phyloP scores from a whole-genome alignment of 1,284 basidiomycete species.

The Taiwanofungus camphoratus region DNA sequence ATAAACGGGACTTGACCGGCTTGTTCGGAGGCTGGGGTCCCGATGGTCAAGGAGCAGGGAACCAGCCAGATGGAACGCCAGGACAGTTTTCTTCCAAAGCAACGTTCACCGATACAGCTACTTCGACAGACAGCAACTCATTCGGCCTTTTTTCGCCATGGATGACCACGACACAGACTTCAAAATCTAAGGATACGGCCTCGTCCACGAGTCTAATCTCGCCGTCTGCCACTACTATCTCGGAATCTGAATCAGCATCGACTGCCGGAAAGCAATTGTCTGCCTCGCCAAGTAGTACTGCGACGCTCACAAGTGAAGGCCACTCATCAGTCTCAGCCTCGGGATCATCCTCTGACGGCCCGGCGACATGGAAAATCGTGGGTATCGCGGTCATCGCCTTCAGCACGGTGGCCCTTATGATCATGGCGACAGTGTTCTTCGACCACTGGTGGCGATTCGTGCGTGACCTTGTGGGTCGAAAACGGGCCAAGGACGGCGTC shows the following conservation, averaged over 20 bases:
- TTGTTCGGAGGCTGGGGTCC: constrained; percentile 3
- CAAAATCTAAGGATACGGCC: constrained; percentile 2
- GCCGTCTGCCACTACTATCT: not conserved
- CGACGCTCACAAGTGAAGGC: not conserved
- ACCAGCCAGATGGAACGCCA: not conserved
- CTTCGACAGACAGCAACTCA: constrained; percentile 3
- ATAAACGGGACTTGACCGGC: constrained; percentile 1
- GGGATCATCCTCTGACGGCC: constrained; percentile 9
- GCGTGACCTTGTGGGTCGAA: constrained; percentile 40
- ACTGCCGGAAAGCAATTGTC: not conserved
- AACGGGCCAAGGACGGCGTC: constrained; percentile 24
- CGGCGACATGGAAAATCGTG: constrained; percentile 56
- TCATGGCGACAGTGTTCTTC: constrained; percentile 56
- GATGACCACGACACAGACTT: not conserved
- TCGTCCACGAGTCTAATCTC: not conserved
- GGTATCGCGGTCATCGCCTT: constrained; percentile 58
- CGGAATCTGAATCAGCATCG: constrained; percentile 1
- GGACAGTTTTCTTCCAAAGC: not conserved
- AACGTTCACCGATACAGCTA: not conserved
- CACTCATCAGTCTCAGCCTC: not conserved
- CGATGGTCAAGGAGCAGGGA: not conserved
- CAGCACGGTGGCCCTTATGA: constrained; percentile 44
- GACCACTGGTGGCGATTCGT: constrained; percentile 60
- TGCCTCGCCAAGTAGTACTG: not conserved
- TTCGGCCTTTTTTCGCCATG: constrained; percentile 1